Percentiles rank a stretch among this genome's conserved stretches.
Conservation (phyloP, 2,329 filamentous ascomycete genomes). For the Cadophora gregata region DNA sequence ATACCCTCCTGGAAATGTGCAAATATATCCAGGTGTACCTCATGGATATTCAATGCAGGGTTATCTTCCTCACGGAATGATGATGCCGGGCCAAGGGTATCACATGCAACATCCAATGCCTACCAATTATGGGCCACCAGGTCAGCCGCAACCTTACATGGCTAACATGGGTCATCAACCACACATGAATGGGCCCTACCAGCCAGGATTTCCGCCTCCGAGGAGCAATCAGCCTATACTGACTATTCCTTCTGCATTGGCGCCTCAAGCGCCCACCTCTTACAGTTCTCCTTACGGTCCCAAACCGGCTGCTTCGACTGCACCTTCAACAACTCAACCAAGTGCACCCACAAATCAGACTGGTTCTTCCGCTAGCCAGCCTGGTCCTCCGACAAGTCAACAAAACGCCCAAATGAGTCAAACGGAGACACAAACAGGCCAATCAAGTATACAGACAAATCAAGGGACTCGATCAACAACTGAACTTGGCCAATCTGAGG, state of each 20-base stretch:
- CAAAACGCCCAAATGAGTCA: not conserved
- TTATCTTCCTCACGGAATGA: conserved; percentile 34
- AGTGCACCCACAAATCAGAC: not conserved
- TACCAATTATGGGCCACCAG: conserved; percentile 35
- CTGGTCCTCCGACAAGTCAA: conserved; percentile 4
- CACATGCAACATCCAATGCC: conserved; percentile 30
- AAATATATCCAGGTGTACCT: conserved; percentile 37
- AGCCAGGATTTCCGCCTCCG: conserved; percentile 21
- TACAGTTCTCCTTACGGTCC: conserved; percentile 47
- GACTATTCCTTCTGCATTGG: conserved; percentile 37
- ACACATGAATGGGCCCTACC: conserved; percentile 32
- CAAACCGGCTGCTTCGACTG: conserved; percentile 36
- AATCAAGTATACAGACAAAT: not conserved
- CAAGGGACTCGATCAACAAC: not conserved
- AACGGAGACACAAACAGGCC: not conserved
- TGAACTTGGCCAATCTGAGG: not conserved
- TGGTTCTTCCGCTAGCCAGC: conserved; percentile 20
- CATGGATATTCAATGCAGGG: conserved; percentile 29
- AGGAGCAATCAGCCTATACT: conserved; percentile 19
- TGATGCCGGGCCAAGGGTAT: conserved; percentile 38
- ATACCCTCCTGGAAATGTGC: conserved; percentile 37
- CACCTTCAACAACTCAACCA: conserved; percentile 19
- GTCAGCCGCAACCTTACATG: conserved; percentile 35
- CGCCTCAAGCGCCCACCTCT: conserved; percentile 27
- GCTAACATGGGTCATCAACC: conserved; percentile 19